Percentiles rank a stretch among this genome's conserved stretches.
Conservation (phyloP, 106 monocot genomes). For the Gastrodia elata region DNA sequence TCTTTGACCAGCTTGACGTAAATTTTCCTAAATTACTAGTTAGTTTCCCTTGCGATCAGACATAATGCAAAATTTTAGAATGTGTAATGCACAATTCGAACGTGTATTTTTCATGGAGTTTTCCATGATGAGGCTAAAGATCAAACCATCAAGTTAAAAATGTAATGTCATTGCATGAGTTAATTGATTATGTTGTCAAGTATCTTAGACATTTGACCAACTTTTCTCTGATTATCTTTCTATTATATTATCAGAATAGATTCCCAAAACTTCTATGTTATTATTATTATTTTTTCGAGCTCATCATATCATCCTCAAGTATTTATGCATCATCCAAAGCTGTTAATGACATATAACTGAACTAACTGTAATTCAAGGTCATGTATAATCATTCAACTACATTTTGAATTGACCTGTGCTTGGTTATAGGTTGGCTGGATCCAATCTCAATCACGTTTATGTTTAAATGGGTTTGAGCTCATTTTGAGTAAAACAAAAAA, state of each 20-base stretch:
- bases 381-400: background rate
- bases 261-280: background rate
- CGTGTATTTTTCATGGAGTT: background rate
- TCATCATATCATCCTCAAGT: background rate
- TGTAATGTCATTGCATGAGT: background rate
- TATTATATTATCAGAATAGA: background rate
- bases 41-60: background rate
- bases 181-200: slow-evolving; percentile 2
- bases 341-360: background rate
- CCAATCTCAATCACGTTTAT: background rate
- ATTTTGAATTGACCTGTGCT: background rate
- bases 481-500: too few relatives aligned
- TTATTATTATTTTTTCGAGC: background rate
- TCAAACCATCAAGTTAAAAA: background rate
- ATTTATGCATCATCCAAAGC: background rate
- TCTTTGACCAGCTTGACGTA: background rate
- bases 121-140: background rate
- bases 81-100: background rate
- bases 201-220: background rate
- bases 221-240: background rate
- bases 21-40: background rate
- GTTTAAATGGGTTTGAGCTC: too few relatives aligned
- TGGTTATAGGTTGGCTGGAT: background rate
- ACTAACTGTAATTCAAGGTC: background rate
- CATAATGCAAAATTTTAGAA: background rate